Percentiles rank a stretch among this genome's conserved stretches.
These are phyloP conservation scores for Alternaria conjuncta DNA, from an alignment of 2,329 filamentous ascomycete species.

Conservation along the genomic window DNA sequence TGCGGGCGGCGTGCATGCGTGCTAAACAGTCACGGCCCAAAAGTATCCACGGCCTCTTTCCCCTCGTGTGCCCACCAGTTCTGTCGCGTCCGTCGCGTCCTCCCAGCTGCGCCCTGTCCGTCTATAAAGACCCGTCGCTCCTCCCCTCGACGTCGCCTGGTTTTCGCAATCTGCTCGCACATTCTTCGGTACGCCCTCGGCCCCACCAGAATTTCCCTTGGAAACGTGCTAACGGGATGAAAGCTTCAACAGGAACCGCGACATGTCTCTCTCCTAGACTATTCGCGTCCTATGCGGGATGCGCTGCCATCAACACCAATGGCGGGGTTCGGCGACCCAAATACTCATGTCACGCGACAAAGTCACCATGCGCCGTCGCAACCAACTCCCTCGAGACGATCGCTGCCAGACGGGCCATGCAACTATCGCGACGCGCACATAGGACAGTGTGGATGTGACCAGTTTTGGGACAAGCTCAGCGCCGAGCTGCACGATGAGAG, in stretches of 20 bases:
- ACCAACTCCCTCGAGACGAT: slow-evolving; percentile 31
- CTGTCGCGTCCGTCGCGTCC: slow-evolving; percentile 16
- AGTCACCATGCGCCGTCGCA: slow-evolving; percentile 22
- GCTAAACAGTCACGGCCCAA: slow-evolving; percentile 36
- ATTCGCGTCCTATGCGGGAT: slow-evolving; percentile 40
- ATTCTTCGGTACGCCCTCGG: slow-evolving; percentile 39
- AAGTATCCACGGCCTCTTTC: slow-evolving; percentile 32
- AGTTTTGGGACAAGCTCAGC: slow-evolving; percentile 56
- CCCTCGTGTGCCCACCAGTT: slow-evolving; percentile 24
- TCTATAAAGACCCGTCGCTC: slow-evolving; percentile 24
- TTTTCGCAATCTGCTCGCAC: slow-evolving; percentile 28
- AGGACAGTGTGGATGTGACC: slow-evolving; percentile 60
- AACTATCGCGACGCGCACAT: slow-evolving; percentile 57
- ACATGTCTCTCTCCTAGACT: slow-evolving; percentile 41
- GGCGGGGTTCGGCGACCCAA: slow-evolving; percentile 41
- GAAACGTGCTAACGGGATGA: slow-evolving; percentile 31
- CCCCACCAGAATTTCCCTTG: slow-evolving; percentile 23
- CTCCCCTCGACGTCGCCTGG: slow-evolving; percentile 14
- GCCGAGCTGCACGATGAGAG: slow-evolving; percentile 42
- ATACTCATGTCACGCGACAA: slow-evolving; percentile 26
- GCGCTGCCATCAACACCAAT: slow-evolving; percentile 42
- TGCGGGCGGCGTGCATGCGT: slow-evolving; percentile 20
- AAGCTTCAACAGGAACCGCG: slow-evolving; percentile 25
- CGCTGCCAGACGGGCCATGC: slow-evolving; percentile 60
- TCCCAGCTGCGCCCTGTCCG: slow-evolving; percentile 16